phyloP scores from a whole-genome alignment of 495 filamentous ascomycete genomes.

The Sabuloglossum arenarium region DNA sequence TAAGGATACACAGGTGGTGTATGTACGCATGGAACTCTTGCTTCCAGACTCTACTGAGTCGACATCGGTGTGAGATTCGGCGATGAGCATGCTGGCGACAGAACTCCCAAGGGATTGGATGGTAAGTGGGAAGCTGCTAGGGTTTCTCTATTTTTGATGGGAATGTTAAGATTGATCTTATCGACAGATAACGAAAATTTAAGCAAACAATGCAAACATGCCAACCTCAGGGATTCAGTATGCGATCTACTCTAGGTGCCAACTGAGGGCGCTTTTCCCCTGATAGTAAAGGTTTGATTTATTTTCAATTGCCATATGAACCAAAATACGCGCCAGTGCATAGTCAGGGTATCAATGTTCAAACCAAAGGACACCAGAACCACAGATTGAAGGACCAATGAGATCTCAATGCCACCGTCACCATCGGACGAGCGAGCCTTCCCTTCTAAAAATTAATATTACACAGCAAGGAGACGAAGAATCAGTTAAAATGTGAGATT shows the following conservation, averaged over 20 bases:
- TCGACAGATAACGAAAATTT: not conserved
- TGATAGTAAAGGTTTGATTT: not conserved
- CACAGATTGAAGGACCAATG: not conserved
- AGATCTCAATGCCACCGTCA: not conserved
- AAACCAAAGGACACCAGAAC: not conserved
- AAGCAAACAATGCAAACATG: not conserved
- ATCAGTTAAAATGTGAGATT: not conserved
- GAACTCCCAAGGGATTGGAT: not conserved
- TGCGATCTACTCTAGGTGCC: not conserved
- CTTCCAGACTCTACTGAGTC: constrained; percentile 39
- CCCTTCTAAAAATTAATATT: not conserved
- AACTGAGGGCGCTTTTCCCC: no score
- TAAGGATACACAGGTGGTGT: not conserved
- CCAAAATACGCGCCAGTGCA: not conserved
- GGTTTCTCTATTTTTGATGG: no score
- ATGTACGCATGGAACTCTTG: constrained; percentile 37
- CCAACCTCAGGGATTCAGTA: not conserved
- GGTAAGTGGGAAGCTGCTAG: not conserved
- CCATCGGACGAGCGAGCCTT: not conserved
- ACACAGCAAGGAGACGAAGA: not conserved
- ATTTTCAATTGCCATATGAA: not conserved
- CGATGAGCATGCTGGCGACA: constrained; percentile 34
- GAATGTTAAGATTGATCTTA: not conserved
- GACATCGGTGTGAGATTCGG: constrained; percentile 46
- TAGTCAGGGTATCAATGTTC: not conserved